Evolutionary conservation across 2,329 filamentous ascomycete species (phyloP), one percentile per base, ranked within the genome.

Genomic region (Chaetomiaceae sp.): DNA sequence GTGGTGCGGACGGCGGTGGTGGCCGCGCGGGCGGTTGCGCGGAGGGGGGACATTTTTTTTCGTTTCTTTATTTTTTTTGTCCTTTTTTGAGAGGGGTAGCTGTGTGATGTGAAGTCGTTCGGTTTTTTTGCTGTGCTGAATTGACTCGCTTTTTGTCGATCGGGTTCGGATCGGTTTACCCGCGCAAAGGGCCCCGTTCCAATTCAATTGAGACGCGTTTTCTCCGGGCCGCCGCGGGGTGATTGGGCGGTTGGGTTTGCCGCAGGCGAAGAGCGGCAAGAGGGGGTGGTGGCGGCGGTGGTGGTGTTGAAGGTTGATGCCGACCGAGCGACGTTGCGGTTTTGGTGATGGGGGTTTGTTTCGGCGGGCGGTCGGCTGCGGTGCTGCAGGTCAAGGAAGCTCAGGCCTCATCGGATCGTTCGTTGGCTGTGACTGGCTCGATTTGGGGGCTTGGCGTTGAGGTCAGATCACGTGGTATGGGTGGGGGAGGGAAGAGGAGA

Each of bases 1-100:
- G 39, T 5, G 5, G 51, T 13, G 43, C 23, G 38, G 14, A 25
- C 23, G 14, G 40, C 42, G n/a, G 23, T 37, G n/a, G 38, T 37
- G 12, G 44, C 39, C 33, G 44, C 38, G 40, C 48, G 42, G 19
- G 40, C 38, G 31, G 27, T 39, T 8, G 25, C 12, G 47, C 43
- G 50, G 44, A 55, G 38, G 44, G 52, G 31, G 16, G 50, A 27
- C 55, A 57, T 57, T 31, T 13, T 51, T 17, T n/a, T 14, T 25
- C 6, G n/a, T 25, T 10, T 23, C 3, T 19, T 39, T n/a, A 5
- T 38, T 25, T 31, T 13, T 5, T 3, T 23, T n/a, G 5, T 41
- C 16, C 14, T 31, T 31, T 21, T 33, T 21, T 2, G 14, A 9
- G 31, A 21, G 23, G 2, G 20, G 23, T 3, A 6, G 19, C 3